A percentile compares a stretch with the other conserved stretches of the same genome.
Conservation (phyloP, 306 rosid species). For the Castanea crenata region DNA sequence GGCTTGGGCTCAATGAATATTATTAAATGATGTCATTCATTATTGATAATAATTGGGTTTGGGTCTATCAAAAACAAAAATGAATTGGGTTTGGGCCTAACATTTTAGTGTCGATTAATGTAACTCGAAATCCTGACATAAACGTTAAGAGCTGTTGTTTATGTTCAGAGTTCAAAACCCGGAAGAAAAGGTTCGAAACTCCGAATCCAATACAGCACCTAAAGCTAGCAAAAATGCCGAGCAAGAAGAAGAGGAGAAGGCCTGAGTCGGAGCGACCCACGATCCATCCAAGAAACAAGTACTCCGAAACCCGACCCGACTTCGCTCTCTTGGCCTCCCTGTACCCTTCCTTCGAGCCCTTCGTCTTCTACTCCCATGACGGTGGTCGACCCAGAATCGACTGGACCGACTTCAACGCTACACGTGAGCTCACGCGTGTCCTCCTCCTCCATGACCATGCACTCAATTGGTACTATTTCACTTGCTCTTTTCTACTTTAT, state of each 20-base stretch:
- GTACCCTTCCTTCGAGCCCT: constrained; percentile 68
- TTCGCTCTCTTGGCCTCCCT: constrained; percentile 71
- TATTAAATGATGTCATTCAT: too few species aligned
- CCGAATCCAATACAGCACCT: neutral
- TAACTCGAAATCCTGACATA: too few species aligned
- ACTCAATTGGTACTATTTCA: constrained; percentile 35
- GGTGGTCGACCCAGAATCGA: constrained; percentile 48
- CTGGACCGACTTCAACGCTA: constrained; percentile 88
- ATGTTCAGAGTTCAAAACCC: neutral
- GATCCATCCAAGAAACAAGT: constrained; percentile 66
- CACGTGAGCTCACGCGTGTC: constrained; percentile 68
- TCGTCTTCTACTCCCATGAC: constrained; percentile 28
- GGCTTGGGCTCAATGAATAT: too few species aligned
- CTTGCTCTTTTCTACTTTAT: neutral
- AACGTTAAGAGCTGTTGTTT: too few species aligned
- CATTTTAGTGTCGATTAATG: too few species aligned
- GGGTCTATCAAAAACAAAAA: too few species aligned
- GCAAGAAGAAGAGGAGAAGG: constrained; percentile 49
- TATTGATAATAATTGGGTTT: too few species aligned
- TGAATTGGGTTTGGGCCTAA: too few species aligned
- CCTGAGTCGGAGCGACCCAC: constrained; percentile 28
- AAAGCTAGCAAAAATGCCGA: constrained; percentile 15
- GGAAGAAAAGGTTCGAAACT: neutral
- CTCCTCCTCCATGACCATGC: constrained; percentile 50
- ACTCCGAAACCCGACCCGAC: constrained; percentile 75